These are phyloP conservation scores for Penicillium sp. DNA, from an alignment of 2,329 filamentous ascomycete species.

Conservation along the genomic window DNA sequence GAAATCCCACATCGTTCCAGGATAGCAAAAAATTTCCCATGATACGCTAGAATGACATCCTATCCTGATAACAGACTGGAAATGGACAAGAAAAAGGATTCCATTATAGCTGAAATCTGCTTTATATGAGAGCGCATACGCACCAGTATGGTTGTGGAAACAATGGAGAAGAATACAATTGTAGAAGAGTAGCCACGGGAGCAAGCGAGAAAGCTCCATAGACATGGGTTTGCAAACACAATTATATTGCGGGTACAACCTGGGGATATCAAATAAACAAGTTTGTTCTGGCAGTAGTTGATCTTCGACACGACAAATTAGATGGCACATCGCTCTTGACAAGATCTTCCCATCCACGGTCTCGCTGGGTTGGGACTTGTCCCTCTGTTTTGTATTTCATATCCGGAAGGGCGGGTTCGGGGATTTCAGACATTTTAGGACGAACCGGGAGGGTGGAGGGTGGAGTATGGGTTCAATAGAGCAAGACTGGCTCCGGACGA, in stretches of 20 bases:
- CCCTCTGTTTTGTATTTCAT: conserved; percentile 6
- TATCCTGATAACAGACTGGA: too few species aligned
- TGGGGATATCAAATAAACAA: not conserved
- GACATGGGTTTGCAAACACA: not conserved
- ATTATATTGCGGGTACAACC: not conserved
- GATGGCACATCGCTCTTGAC: not conserved
- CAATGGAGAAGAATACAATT: too few species aligned
- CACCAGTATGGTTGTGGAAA: too few species aligned
- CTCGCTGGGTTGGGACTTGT: not conserved
- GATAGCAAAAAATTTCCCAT: not conserved
- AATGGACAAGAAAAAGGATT: too few species aligned
- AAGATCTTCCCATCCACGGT: not conserved
- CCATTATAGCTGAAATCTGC: too few species aligned
- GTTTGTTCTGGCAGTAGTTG: not conserved
- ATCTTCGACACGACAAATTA: conserved; percentile 1
- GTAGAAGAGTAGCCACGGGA: too few species aligned
- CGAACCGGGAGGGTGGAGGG: not conserved
- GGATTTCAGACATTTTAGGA: not conserved
- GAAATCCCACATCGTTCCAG: not conserved
- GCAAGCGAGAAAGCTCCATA: not conserved
- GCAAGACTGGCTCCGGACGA: conserved; percentile 1
- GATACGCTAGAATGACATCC: not conserved
- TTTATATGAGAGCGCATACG: too few species aligned
- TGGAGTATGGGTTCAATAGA: not conserved
- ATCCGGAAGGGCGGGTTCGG: not conserved